phyloP scores from a whole-genome alignment of 495 filamentous ascomycete genomes.

The Podospora fimiseda region DNA sequence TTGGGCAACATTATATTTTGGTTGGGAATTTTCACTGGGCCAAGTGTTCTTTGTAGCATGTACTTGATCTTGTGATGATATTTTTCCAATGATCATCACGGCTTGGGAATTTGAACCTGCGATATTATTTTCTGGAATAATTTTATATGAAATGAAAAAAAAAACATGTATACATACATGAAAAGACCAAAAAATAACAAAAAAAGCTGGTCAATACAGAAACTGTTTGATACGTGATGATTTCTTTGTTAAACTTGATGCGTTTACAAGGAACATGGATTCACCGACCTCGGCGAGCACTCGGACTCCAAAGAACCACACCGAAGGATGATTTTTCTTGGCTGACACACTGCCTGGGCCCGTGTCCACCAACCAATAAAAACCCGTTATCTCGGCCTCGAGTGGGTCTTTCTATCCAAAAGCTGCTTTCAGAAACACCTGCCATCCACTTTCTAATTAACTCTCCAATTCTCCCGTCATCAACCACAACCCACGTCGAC shows the following conservation, averaged over 20 bases:
- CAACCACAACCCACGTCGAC: slow-evolving; percentile 3
- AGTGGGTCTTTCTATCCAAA: slow-evolving; percentile 10
- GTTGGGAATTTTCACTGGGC: slow-evolving; percentile 64
- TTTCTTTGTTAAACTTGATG: too few species aligned
- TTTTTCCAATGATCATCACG: too few species aligned
- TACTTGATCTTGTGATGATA: slow-evolving; percentile 58
- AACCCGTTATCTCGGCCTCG: not conserved
- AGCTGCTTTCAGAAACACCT: slow-evolving; percentile 4
- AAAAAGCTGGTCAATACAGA: too few species aligned
- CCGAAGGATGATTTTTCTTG: slow-evolving; percentile 1
- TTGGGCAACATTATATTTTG: slow-evolving; percentile 71
- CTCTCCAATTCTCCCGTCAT: slow-evolving; percentile 8
- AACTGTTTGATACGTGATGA: too few species aligned
- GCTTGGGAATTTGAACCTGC: not conserved
- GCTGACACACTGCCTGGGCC: slow-evolving; percentile 10
- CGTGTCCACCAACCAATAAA: slow-evolving; percentile 2
- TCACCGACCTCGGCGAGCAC: not conserved
- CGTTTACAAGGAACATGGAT: too few species aligned
- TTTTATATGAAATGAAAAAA: too few species aligned
- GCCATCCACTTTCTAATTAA: slow-evolving; percentile 14
- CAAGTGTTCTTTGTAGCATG: slow-evolving; percentile 63
- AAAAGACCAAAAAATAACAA: too few species aligned
- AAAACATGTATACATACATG: too few species aligned
- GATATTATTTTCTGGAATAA: too few species aligned
- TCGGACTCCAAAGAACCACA: not conserved